Base-by-base conservation (phyloP, 2,329 filamentous ascomycete species). In the Cladosporium colombiae region DNA sequence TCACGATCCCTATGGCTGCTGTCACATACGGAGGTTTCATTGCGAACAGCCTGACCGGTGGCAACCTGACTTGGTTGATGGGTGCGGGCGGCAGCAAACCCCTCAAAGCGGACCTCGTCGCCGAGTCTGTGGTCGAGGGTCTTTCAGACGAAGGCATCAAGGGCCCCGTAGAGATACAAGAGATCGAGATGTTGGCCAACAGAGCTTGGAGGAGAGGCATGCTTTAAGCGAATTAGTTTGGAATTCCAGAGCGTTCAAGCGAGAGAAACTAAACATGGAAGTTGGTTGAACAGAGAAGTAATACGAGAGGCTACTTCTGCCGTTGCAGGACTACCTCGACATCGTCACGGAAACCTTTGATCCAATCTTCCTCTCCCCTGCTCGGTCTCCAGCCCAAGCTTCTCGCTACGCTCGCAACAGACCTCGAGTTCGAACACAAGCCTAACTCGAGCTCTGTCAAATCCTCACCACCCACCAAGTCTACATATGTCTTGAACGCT, bases 191-290 rank as follows among this genome's bases (percentile, higher is more conserved):
- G 70, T 79, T 98, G 72, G 93, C 91, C 13, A 89, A 85, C 67
- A 91, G 89, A 76, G 89, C 88, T 3, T 98, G 95, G 95, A 89
- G 95, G 76, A 93, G 90, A 78, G 88, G 85, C 21, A 98, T 99
- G 95, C 78, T 96, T 71, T 97, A 79, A 74, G 56, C n/a, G 16
- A 46, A 5, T 3, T 14, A 14, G 27, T 7, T 18, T 2, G 8
- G 1, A 6, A 33, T 25, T 25, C 2, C 18, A 8, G 8, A 31
- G 59, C 59, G 59, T 62, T 62, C 27, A n/a, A 62, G 59, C 59
- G 44, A n/a, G 11, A n/a, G 21, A 25, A 25, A 23, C 13, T 14
- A 35, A 16, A 7, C 11, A 25, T 62, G 59, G 37, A 62, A 62
- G 46, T 31, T 37, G 29, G 29, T 6, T 14, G 21, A 35, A 53